Base-by-base conservation (phyloP, 345 rosid genomes). In the Salix dunnii region DNA sequence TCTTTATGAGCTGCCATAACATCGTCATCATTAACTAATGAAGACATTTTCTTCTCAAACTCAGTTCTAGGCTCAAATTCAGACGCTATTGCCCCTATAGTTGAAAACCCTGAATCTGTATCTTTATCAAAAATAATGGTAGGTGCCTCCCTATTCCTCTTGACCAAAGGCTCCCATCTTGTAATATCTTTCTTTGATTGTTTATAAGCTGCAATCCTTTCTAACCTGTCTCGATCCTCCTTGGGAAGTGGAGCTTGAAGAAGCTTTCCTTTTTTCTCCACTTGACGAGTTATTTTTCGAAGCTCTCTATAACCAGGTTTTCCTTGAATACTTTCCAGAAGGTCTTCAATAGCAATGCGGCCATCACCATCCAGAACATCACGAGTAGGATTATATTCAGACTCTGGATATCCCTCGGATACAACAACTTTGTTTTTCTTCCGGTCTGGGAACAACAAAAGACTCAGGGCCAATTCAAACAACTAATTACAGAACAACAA, bases 1-100 rank as follows among this genome's bases (percentile, higher is more conserved):
- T 88, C 87, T 71, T 85, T 84, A 76, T 95, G 92, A 78, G 99
- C 97, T 82, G 89, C 94, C 77, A 70, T 78, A 75, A 93, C 88
- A 78, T 86, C 86, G 27, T 86, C 78, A 70, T 89, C 92, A 74
- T 83, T 53, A 58, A 92, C 90, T 69, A 96, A 82, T 66, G 91
- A 87, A 60, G 94, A 96, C 83, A 96, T 93, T 87, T 87, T 88
- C 86, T 87, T 96, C 92, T 96, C 98, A 88, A 96, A 90, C 53
- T 88, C 91, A 51, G 97, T 91, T 88, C 97, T 83, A 63, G 98
- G 98, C 79, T 96, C 88, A 88, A 96, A 93, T 71, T 88, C 89
- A 72, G 97, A 89, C 76, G 98, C 98, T 77, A 96, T 92, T 65
- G 99, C 93, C 10, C 99, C 99, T 51, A 93, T 87, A 25, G 98